Percentiles rank a stretch among this genome's conserved stretches.
These are phyloP conservation scores for Ogataea nakhonphanomensis DNA, from an alignment of 805 yeast species.

Conservation along the genomic window DNA sequence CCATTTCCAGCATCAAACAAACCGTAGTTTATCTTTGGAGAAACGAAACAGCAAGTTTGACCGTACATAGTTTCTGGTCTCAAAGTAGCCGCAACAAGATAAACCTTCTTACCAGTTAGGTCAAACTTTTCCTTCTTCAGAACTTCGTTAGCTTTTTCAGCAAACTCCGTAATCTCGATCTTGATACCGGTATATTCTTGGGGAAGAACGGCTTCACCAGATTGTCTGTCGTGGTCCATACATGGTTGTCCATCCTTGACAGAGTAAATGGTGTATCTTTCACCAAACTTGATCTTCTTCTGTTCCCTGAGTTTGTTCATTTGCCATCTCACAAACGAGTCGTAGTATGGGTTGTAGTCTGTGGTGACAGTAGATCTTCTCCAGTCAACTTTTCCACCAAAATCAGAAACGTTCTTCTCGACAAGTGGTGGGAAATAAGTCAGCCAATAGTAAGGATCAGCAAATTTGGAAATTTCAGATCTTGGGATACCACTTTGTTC, in stretches of 20 bases:
- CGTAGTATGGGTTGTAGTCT: slow-evolving; percentile 92
- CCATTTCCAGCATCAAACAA: slow-evolving; percentile 78
- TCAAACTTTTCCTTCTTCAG: slow-evolving; percentile 49
- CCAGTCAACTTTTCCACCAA: slow-evolving; percentile 98
- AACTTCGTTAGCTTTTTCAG: slow-evolving; percentile 52
- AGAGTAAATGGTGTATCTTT: slow-evolving; percentile 94
- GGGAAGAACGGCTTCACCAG: slow-evolving; percentile 96
- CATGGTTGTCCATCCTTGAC: slow-evolving; percentile 99
- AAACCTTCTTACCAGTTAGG: slow-evolving; percentile 57
- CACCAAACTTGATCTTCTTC: slow-evolving; percentile 96
- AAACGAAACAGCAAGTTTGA: slow-evolving; percentile 96
- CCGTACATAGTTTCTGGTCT: slow-evolving; percentile 99
- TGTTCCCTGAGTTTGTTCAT: slow-evolving; percentile 79
- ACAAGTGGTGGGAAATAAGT: slow-evolving; percentile 88
- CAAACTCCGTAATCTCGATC: slow-evolving; percentile 64
- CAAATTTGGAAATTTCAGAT: slow-evolving; percentile 81
- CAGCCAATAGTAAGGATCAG: slow-evolving; percentile 92
- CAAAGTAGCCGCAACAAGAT: slow-evolving; percentile 91
- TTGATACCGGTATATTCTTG: slow-evolving; percentile 95
- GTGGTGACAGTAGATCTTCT: slow-evolving; percentile 95
- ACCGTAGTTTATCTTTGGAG: slow-evolving; percentile 92
- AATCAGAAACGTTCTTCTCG: slow-evolving; percentile 67
- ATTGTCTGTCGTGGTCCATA: slow-evolving; percentile 97
- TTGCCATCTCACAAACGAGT: slow-evolving; percentile 95
- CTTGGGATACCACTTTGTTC: slow-evolving; percentile 83